Conservation (phyloP, 192 early-diverging fungal species). For the Gaertneriomyces sp. region DNA sequence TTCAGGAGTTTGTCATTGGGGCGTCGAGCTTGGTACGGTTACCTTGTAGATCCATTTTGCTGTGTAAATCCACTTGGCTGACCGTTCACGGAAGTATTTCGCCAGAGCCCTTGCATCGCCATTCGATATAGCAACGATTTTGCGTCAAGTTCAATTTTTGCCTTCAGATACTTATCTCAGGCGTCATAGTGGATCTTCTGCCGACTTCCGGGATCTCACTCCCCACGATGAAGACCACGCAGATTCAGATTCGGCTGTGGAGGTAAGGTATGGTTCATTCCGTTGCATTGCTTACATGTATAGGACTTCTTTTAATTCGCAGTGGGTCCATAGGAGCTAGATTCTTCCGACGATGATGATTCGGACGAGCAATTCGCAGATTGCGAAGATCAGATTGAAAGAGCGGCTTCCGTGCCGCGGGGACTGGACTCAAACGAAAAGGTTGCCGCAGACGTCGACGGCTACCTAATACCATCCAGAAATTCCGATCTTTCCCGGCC, state of each 20-base stretch:
- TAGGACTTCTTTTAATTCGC: too few species aligned
- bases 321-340: too few species aligned
- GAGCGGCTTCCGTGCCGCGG: too few species aligned
- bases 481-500: conserved; percentile 35
- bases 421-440: background rate
- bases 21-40: background rate
- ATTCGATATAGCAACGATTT: conserved; percentile 33
- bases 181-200: conserved; percentile 3
- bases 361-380: too few species aligned
- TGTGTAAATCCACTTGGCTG: background rate
- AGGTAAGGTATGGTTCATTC: too few species aligned
- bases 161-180: conserved; percentile 33
- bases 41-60: background rate
- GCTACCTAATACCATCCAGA: conserved; percentile 42
- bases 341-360: too few species aligned
- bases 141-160: conserved; percentile 39
- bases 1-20: background rate
- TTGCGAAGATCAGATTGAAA: too few species aligned
- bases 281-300: too few species aligned
- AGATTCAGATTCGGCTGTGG: too few species aligned
- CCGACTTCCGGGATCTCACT: too few species aligned
- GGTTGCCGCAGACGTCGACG: conserved; percentile 34
- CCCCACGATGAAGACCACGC: too few species aligned
- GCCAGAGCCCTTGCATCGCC: conserved; percentile 26
- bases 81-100: too few species aligned